phyloP scores from a whole-genome alignment of 148 eudicot genomes.

The Persicaria tinctoria region DNA sequence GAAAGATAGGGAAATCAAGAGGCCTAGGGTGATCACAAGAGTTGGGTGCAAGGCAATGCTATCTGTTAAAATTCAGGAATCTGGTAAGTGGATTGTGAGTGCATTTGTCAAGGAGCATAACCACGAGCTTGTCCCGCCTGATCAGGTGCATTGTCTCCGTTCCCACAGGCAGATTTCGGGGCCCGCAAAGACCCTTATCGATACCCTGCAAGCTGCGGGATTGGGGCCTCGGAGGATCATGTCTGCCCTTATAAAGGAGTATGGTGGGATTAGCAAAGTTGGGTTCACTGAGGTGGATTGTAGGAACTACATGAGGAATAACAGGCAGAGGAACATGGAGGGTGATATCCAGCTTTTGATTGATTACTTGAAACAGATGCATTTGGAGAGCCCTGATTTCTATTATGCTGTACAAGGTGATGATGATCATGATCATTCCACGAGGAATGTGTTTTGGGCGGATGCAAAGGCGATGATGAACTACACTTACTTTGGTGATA shows the following conservation, averaged over 20 bases:
- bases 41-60: constrained; percentile 49
- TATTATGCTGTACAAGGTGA: constrained; percentile 35
- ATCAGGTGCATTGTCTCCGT: constrained; percentile 44
- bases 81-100: constrained; percentile 43
- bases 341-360: constrained; percentile 36
- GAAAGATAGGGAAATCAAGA: constrained; percentile 29
- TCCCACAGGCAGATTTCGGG: constrained; percentile 52
- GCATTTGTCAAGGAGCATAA: constrained; percentile 46
- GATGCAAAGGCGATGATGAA: constrained; percentile 33
- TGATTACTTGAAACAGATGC: constrained; percentile 42
- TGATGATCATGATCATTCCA: constrained; percentile 28
- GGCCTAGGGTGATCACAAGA: constrained; percentile 39
- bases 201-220: constrained; percentile 47
- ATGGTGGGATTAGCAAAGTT: constrained; percentile 51
- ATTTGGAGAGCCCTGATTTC: constrained; percentile 26
- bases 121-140: constrained; percentile 44
- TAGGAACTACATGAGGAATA: constrained; percentile 50
- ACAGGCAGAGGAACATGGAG: constrained; percentile 32
- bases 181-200: constrained; percentile 45
- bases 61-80: constrained; percentile 33
- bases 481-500: constrained; percentile 47
- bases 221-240: constrained; percentile 50
- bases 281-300: constrained; percentile 62
- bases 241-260: constrained; percentile 46
- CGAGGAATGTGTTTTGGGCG: constrained; percentile 47